Evolutionary conservation across 192 early-diverging fungal genomes (phyloP).

Genomic region (Thamnidium elegans): DNA sequence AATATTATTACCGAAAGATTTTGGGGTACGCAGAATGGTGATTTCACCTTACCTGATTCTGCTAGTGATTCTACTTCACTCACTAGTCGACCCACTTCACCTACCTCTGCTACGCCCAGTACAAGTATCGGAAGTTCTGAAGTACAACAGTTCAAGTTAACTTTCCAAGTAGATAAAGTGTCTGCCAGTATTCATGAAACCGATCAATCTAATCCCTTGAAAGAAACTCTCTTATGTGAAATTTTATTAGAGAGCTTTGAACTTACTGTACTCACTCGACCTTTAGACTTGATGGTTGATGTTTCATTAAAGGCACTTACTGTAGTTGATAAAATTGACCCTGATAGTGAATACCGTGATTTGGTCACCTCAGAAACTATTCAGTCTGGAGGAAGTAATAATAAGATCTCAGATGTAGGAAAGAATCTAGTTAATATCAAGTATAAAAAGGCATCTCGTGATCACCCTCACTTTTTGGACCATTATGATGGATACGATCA

Average conservation of each 20-base stretch:
- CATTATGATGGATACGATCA: slow-evolving; percentile 65
- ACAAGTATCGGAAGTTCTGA: background rate
- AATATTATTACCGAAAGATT: slow-evolving; percentile 1
- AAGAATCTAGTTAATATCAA: slow-evolving; percentile 52
- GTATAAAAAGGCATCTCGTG: slow-evolving; percentile 58
- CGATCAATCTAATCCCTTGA: slow-evolving; percentile 31
- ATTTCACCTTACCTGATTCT: slow-evolving; percentile 10
- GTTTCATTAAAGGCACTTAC: slow-evolving; percentile 72
- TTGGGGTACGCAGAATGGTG: background rate
- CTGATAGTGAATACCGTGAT: slow-evolving; percentile 49
- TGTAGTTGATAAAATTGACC: slow-evolving; percentile 67
- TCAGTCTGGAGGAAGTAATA: slow-evolving; percentile 34
- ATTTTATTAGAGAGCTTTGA: slow-evolving; percentile 68
- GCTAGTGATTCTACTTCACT: background rate
- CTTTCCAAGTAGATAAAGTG: slow-evolving; percentile 66
- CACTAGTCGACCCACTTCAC: background rate
- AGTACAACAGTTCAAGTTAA: slow-evolving; percentile 38
- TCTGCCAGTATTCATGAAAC: slow-evolving; percentile 61
- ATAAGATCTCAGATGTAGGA: background rate
- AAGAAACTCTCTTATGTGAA: slow-evolving; percentile 58
- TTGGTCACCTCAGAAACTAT: slow-evolving; percentile 51
- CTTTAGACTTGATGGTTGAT: slow-evolving; percentile 68
- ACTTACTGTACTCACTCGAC: slow-evolving; percentile 63
- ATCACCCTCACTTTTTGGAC: slow-evolving; percentile 56
- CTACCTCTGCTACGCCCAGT: background rate